Conservation (phyloP, 129 eudicot genomes). For the Solidago caesia region DNA sequence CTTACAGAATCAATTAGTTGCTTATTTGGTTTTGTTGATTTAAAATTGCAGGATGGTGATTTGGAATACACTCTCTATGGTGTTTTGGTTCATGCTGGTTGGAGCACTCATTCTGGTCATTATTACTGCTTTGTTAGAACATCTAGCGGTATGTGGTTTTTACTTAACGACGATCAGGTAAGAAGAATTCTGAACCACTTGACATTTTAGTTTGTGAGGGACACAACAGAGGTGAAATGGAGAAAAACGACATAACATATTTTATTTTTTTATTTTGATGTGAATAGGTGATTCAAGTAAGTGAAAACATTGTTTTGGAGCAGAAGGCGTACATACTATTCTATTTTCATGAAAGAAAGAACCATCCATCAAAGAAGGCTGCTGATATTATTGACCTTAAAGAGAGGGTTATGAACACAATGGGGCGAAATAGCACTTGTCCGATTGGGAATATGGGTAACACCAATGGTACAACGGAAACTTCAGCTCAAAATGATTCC, state of each 20-base stretch:
- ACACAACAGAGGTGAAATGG: slow-evolving; percentile 52
- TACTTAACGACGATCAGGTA: slow-evolving; percentile 10
- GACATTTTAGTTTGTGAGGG: slow-evolving; percentile 36
- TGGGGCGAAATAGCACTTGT: not conserved
- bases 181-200: not conserved
- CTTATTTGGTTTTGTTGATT: not conserved
- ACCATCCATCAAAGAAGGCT: not conserved
- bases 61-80: slow-evolving; percentile 61
- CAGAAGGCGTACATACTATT: slow-evolving; percentile 74
- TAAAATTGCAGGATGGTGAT: slow-evolving; percentile 13
- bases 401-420: not conserved
- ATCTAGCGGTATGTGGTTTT: slow-evolving; percentile 41
- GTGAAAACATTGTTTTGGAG: slow-evolving; percentile 53
- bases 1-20: not conserved
- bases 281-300: slow-evolving; percentile 57
- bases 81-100: slow-evolving; percentile 78
- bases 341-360: slow-evolving; percentile 30
- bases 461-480: not conserved
- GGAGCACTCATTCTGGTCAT: slow-evolving; percentile 79
- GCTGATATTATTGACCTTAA: not conserved
- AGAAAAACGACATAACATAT: slow-evolving; percentile 25
- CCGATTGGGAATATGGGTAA: not conserved
- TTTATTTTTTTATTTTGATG: not conserved
- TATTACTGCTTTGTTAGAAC: slow-evolving; percentile 71
- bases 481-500: not conserved